Base-by-base conservation (phyloP, 768 basidiomycete genomes). In the Phlebiopsis gigantea region DNA sequence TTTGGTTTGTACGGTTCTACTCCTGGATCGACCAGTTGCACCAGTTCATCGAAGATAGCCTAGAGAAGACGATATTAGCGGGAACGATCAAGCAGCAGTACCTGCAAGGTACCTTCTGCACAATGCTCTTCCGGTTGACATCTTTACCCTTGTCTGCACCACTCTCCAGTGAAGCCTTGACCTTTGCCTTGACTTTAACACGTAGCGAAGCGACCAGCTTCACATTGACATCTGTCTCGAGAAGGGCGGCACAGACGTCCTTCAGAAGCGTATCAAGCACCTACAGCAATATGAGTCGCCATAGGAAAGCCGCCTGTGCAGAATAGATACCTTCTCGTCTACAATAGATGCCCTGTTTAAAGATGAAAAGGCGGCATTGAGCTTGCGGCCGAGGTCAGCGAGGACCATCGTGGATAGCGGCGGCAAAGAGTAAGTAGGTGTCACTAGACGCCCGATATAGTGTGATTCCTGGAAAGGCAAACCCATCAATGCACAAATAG, bases 181-280 rank as follows among this genome's bases (percentile, higher is more conserved):
- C 92, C 67, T 93, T 94, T 2, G 82, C 76, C 71, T 95, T 94
- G 66, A 98, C 93, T 70, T 93, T 93, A 61, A 88, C 84, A 61
- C 93, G 83, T 55, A 97, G 71, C 39, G 84, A 83, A 5, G 92
- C 82, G 19, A 98, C 97, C 21, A 98, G 83, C 70, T 96, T 97
- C 65, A 99, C 96, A 69, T 99, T 99, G 62, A 99, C 96, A 73
- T 99, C 97, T 19, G 94, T 88, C 72, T 98, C 95, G 44, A 99
- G 81, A 29, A 98, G 75, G 9, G 96, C 96, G 24, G 93, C 81
- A 46, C 91, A 93, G 60, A 99, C 90, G 73, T 97, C 93, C 73
- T 98, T 98, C 60, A 99, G 83, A 15, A 91, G 84, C 3, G 85
- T 83, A 76, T 99, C 97, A 66, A 99, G 84, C 47, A 93, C 91